Evolutionary conservation across 768 basidiomycete genomes (phyloP).

Genomic region (Sarcodon aspratus): DNA sequence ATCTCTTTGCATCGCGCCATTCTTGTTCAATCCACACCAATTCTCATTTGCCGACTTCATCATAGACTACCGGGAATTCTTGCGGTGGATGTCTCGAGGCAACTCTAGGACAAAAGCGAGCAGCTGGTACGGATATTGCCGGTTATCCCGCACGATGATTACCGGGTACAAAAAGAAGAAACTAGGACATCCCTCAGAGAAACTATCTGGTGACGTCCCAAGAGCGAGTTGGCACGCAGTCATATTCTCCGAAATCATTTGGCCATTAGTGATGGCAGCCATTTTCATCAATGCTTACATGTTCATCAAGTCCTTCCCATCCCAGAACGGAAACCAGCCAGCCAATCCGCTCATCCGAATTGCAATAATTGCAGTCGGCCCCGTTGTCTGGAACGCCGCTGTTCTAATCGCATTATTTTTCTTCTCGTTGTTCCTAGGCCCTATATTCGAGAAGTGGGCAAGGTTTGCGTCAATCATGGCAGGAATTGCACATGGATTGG

Average conservation of each 20-base stretch:
- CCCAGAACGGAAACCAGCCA: constrained; percentile 41
- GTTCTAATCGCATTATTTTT: constrained; percentile 81
- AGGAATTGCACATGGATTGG: constrained; percentile 73
- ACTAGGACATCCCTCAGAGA: constrained; percentile 95
- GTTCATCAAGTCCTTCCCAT: constrained; percentile 89
- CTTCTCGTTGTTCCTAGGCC: constrained; percentile 84
- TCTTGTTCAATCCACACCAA: constrained; percentile 99
- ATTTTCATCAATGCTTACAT: constrained; percentile 81
- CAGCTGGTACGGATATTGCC: constrained; percentile 99
- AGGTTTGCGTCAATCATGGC: constrained; percentile 93
- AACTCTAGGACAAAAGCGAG: constrained; percentile 95
- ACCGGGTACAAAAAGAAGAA: constrained; percentile 99
- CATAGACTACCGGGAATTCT: constrained; percentile 96
- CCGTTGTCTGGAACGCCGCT: constrained; percentile 91
- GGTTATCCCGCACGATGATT: constrained; percentile 92
- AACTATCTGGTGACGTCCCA: constrained; percentile 88
- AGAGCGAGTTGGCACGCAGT: constrained; percentile 83
- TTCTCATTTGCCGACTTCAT: constrained; percentile 96
- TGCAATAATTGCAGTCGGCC: constrained; percentile 79
- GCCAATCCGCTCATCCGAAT: constrained; percentile 90
- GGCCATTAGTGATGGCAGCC: constrained; percentile 64
- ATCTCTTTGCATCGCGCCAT: constrained; percentile 92
- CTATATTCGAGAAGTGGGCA: constrained; percentile 73
- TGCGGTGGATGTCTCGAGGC: constrained; percentile 99
- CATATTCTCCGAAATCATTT: constrained; percentile 73